Evolutionary conservation across 2,329 filamentous ascomycete genomes (phyloP).

Genomic region (Cryphonectria radicalis): DNA sequence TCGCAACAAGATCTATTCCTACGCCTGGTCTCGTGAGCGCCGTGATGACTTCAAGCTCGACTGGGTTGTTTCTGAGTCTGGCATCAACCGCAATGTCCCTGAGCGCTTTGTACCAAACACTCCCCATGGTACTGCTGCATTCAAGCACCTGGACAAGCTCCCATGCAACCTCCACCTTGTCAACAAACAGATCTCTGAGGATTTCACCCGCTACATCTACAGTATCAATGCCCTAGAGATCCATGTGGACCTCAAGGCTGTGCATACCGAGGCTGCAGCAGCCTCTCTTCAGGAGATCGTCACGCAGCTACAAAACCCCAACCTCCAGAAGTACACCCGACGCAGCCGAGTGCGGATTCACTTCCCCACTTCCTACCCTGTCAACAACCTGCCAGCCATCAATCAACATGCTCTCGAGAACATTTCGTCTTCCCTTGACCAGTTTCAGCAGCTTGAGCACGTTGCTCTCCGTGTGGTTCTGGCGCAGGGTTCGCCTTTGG

Average conservation of each 20-base stretch:
- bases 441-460: conserved; percentile 13
- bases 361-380: conserved; percentile 26
- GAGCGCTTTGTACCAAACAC: neutral
- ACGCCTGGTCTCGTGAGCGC: conserved; percentile 22
- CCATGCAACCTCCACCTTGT: conserved; percentile 21
- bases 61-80: conserved; percentile 25
- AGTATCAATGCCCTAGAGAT: conserved; percentile 22
- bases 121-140: neutral
- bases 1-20: conserved; percentile 25
- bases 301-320: conserved; percentile 15
- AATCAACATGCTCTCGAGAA: conserved; percentile 23
- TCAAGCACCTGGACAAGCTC: neutral
- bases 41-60: conserved; percentile 24
- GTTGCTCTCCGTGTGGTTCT: conserved; percentile 23
- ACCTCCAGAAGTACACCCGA: conserved; percentile 21
- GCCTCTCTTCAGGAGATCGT: conserved; percentile 17
- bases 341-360: conserved; percentile 26
- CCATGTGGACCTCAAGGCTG: conserved; percentile 24
- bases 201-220: conserved; percentile 28
- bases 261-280: conserved; percentile 9
- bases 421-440: conserved; percentile 19
- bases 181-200: conserved; percentile 27
- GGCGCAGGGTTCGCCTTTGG: conserved; percentile 17
- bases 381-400: conserved; percentile 22
- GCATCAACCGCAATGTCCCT: conserved; percentile 27